A percentile compares a stretch with the other conserved stretches of the same genome.
These are phyloP conservation scores for Pyrus hybrid DNA, from an alignment of 331 rosid genomes.

Conservation along the genomic window DNA sequence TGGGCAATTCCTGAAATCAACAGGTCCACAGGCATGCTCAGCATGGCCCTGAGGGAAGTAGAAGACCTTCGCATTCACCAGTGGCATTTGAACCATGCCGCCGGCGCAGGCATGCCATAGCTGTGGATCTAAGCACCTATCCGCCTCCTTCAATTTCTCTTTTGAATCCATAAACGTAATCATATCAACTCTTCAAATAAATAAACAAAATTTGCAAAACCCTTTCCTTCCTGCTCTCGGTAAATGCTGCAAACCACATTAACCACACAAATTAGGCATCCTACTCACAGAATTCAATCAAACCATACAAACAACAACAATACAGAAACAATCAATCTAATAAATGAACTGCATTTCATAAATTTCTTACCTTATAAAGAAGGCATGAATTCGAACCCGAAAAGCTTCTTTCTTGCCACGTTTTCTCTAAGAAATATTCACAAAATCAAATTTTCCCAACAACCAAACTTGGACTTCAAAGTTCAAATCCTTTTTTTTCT, in stretches of 20 bases:
- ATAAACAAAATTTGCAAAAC: background rate
- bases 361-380: slow-evolving; percentile 38
- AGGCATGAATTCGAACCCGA: slow-evolving; percentile 22
- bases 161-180: slow-evolving; percentile 84
- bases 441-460: slow-evolving; percentile 21
- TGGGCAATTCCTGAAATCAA: slow-evolving; percentile 47
- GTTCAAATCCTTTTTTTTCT: background rate
- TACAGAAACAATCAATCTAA: background rate
- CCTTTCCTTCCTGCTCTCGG: background rate
- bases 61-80: slow-evolving; percentile 51
- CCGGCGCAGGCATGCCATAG: slow-evolving; percentile 99
- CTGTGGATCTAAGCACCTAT: slow-evolving; percentile 68
- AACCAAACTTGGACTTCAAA: background rate
- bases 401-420: slow-evolving; percentile 17
- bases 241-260: background rate
- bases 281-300: slow-evolving; percentile 1
- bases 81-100: slow-evolving; percentile 93
- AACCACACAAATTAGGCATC: slow-evolving; percentile 10
- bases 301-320: background rate
- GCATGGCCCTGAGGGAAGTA: slow-evolving; percentile 96
- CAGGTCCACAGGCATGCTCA: slow-evolving; percentile 68
- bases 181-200: slow-evolving; percentile 32
- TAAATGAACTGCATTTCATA: slow-evolving; percentile 15
- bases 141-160: slow-evolving; percentile 60
- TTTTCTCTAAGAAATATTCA: slow-evolving; percentile 14